phyloP scores from a whole-genome alignment of 2,329 filamentous ascomycete species.

The Colletotrichum caudatum region DNA sequence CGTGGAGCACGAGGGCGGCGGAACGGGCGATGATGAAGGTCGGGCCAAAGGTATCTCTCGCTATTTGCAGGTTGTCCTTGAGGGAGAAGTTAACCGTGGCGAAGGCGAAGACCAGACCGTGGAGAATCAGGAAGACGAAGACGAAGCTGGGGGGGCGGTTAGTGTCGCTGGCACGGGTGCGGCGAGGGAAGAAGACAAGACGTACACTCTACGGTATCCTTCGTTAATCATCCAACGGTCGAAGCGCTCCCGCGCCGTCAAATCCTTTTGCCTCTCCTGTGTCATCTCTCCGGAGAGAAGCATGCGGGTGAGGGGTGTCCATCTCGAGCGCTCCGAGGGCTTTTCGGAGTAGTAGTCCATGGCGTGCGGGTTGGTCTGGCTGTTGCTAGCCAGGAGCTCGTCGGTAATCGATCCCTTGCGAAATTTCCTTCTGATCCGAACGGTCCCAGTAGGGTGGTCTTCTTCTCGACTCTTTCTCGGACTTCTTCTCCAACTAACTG shows the following conservation, averaged over 20 bases:
- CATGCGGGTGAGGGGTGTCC: slow-evolving; percentile 85
- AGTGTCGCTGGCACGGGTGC: slow-evolving; percentile 14
- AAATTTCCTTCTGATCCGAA: slow-evolving; percentile 34
- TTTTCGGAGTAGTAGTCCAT: slow-evolving; percentile 57
- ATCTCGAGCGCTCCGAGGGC: slow-evolving; percentile 79
- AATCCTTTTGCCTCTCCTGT: slow-evolving; percentile 75
- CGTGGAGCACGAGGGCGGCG: slow-evolving; percentile 81
- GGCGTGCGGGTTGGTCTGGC: slow-evolving; percentile 42
- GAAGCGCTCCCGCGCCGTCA: slow-evolving; percentile 78
- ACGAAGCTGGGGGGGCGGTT: slow-evolving; percentile 70
- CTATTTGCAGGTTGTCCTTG: slow-evolving; percentile 78
- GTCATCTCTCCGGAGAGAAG: slow-evolving; percentile 86
- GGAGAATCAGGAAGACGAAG: slow-evolving; percentile 78
- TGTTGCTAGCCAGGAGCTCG: slow-evolving; percentile 30
- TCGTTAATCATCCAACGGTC: slow-evolving; percentile 93
- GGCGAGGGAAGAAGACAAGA: slow-evolving; percentile 42
- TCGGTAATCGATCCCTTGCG: slow-evolving; percentile 16
- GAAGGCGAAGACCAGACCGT: slow-evolving; percentile 82
- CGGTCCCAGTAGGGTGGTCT: slow-evolving; percentile 36
- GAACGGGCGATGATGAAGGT: slow-evolving; percentile 83
- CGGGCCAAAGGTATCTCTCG: slow-evolving; percentile 77
- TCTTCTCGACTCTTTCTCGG: slow-evolving; percentile 41
- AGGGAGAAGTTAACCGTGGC: slow-evolving; percentile 83
- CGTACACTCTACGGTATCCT: slow-evolving; percentile 83
- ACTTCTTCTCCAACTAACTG: slow-evolving; percentile 10